phyloP scores from a whole-genome alignment of 2,329 filamentous ascomycete genomes.

The Colletotrichum kahawae region DNA sequence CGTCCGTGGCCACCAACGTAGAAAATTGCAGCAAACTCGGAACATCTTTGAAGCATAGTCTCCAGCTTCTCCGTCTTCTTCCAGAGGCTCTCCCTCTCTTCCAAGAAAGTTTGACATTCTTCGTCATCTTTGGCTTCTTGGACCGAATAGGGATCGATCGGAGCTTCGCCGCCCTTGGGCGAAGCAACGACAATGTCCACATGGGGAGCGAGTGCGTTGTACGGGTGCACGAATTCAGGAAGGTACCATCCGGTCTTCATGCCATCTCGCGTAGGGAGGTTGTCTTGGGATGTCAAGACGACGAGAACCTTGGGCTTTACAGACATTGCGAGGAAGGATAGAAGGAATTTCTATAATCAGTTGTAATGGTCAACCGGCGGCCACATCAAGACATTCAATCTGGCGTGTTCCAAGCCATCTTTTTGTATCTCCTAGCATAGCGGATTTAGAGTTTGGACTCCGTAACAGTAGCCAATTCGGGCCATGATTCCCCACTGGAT shows the following conservation, averaged over 20 bases:
- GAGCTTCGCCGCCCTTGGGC: not conserved
- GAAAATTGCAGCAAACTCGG: not conserved
- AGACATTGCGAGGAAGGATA: not conserved
- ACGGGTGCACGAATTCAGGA: not conserved
- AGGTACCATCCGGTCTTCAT: not conserved
- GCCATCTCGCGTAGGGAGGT: not conserved
- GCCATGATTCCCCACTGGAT: not conserved
- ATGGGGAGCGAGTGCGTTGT: not conserved
- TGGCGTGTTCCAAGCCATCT: not conserved
- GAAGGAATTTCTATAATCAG: rapidly evolving
- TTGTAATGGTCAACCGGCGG: not conserved
- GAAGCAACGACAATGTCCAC: not conserved
- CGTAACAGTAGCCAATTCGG: not conserved
- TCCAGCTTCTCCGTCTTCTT: not conserved
- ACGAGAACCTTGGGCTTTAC: not conserved
- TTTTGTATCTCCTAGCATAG: not conserved
- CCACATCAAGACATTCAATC: not conserved
- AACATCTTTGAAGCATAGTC: not conserved
- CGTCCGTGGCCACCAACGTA: not conserved
- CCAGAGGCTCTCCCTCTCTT: not conserved
- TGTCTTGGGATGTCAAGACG: not conserved
- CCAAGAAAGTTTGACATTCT: not conserved
- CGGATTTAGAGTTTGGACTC: not conserved
- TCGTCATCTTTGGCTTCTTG: not conserved
- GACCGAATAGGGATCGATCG: not conserved